Evolutionary conservation across 164 flowering plant species (phyloP).

Genomic region (Stephania cephalantha): DNA sequence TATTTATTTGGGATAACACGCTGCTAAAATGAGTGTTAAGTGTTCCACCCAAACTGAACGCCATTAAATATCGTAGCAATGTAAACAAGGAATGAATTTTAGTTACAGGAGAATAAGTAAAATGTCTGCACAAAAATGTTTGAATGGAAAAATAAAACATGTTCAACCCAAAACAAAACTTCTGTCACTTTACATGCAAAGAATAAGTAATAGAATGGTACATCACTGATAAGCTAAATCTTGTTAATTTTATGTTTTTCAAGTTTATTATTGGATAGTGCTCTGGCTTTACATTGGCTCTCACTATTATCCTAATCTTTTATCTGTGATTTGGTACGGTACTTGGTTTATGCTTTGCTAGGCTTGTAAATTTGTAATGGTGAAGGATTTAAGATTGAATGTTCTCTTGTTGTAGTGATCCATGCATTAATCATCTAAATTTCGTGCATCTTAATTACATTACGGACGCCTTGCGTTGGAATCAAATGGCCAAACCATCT

Average conservation of each 20-base stretch:
- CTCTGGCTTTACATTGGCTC: too few species aligned
- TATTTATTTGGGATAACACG: not conserved
- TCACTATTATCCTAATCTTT: not conserved
- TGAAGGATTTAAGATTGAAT: not conserved
- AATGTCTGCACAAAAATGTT: not conserved
- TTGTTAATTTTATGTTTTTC: too few species aligned
- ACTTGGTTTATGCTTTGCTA: not conserved
- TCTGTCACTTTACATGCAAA: not conserved
- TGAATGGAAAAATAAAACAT: not conserved
- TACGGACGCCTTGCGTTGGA: too few species aligned
- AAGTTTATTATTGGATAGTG: too few species aligned
- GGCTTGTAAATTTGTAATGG: not conserved
- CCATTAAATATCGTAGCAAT: not conserved
- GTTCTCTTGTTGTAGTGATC: too few species aligned
- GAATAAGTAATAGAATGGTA: not conserved
- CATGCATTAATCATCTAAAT: too few species aligned
- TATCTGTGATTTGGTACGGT: not conserved
- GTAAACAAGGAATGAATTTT: not conserved
- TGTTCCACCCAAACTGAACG: not conserved
- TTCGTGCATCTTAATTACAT: not conserved
- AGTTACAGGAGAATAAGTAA: not conserved
- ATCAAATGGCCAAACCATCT: too few species aligned
- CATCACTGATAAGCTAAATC: not conserved
- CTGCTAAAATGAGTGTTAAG: not conserved
- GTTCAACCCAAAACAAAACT: not conserved